A percentile compares a stretch with the other conserved stretches of the same genome.
Conservation (phyloP, 331 rosid species). For the Telfairia occidentalis region DNA sequence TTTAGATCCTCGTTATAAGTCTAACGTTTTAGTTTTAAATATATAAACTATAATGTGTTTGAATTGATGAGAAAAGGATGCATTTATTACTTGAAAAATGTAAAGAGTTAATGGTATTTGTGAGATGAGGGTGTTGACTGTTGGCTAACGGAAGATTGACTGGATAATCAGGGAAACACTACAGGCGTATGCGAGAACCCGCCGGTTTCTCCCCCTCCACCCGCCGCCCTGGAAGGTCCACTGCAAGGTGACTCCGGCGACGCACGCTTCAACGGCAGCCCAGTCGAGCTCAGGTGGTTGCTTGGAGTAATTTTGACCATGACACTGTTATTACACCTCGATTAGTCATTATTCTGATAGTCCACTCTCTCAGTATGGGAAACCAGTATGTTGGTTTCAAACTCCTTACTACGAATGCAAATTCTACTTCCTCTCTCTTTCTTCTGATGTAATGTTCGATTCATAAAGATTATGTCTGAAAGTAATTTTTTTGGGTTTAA, state of each 20-base stretch:
- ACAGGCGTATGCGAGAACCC: slow-evolving; percentile 74
- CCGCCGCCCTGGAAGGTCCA: slow-evolving; percentile 28
- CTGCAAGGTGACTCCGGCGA: background rate
- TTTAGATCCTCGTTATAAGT: background rate
- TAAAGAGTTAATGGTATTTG: background rate
- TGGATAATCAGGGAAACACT: slow-evolving; percentile 40
- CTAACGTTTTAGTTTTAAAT: background rate
- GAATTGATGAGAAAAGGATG: background rate
- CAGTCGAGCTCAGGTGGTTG: slow-evolving; percentile 25
- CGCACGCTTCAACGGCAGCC: slow-evolving; percentile 24
- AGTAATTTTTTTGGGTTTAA: background rate
- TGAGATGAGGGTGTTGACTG: background rate
- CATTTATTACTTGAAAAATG: background rate
- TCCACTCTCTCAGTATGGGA: background rate
- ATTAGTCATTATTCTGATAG: background rate
- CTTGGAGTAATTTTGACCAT: slow-evolving; percentile 28
- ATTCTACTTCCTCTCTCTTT: background rate
- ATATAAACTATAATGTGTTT: background rate
- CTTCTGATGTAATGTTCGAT: background rate
- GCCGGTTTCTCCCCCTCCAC: slow-evolving; percentile 82
- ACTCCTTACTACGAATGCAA: background rate
- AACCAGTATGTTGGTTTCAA: background rate
- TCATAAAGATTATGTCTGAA: background rate
- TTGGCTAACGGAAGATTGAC: background rate
- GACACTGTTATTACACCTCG: slow-evolving; percentile 20